A percentile compares a stretch with the other conserved stretches of the same genome.
These are phyloP conservation scores for Arthrinium phaeospermum DNA, from an alignment of 2,329 filamentous ascomycete genomes.

Conservation along the genomic window DNA sequence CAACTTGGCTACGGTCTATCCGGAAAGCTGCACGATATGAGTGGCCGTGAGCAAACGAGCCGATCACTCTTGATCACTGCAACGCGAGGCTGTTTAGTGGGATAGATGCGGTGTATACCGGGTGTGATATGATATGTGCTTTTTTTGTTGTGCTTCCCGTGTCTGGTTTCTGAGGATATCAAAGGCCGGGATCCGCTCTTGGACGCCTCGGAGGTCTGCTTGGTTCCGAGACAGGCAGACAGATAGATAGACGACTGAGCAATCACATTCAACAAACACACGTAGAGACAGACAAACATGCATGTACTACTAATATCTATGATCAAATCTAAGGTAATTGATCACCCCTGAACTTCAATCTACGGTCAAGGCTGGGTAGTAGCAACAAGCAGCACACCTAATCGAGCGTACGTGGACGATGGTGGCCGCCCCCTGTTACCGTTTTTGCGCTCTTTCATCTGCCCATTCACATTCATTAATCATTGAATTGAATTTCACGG, in stretches of 20 bases:
- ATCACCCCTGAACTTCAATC: slow-evolving; percentile 3
- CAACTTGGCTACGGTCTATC: not conserved
- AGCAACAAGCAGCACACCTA: not conserved
- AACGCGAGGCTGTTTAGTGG: not conserved
- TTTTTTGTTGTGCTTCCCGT: not conserved
- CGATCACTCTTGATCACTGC: not conserved
- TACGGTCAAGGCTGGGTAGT: not conserved
- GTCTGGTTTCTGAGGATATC: not conserved
- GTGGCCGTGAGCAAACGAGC: not conserved
- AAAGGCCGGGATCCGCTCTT: not conserved
- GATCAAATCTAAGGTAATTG: not conserved
- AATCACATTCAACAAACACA: not conserved
- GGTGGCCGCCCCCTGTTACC: not conserved
- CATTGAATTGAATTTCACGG: slow-evolving; percentile 2
- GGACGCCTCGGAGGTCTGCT: not conserved
- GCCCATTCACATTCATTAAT: not conserved
- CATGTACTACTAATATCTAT: not conserved
- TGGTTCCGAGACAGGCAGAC: not conserved
- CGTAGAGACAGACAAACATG: not conserved
- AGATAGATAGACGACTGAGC: not conserved
- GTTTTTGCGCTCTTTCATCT: not conserved
- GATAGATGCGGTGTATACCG: not conserved
- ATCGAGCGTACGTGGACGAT: not conserved
- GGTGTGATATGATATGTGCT: not conserved
- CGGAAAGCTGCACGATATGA: not conserved